phyloP scores from a whole-genome alignment of 768 basidiomycete species.

The Tephrocybe sp. region DNA sequence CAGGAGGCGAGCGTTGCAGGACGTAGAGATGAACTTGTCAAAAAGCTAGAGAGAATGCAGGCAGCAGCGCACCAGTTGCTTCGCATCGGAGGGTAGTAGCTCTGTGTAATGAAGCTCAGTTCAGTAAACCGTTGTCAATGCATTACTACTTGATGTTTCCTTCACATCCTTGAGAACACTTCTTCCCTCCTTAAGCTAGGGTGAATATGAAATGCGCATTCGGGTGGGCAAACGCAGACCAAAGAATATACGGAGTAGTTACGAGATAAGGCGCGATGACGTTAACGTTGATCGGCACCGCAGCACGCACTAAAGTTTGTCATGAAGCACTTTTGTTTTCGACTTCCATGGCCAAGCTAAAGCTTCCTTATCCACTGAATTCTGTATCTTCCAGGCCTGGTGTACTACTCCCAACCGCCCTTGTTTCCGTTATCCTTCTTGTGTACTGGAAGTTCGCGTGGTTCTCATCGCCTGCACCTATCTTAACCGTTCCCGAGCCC shows the following conservation, averaged over 20 bases:
- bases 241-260: too few species aligned
- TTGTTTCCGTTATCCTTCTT: not conserved
- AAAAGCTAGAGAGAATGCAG: constrained; percentile 14
- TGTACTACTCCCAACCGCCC: not conserved
- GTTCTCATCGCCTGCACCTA: not conserved
- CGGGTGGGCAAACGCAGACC: too few species aligned
- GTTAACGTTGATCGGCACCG: not conserved
- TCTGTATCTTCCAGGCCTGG: not conserved
- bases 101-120: too few species aligned
- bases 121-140: too few species aligned
- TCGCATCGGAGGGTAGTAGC: too few species aligned
- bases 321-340: not conserved
- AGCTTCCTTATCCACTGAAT: not conserved
- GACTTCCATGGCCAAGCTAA: not conserved
- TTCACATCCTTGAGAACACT: too few species aligned
- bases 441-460: not conserved
- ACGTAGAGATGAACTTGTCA: constrained; percentile 9
- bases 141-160: too few species aligned
- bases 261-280: too few species aligned
- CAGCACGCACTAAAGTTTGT: too few species aligned
- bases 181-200: too few species aligned
- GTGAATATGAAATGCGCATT: too few species aligned
- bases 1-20: constrained; percentile 20
- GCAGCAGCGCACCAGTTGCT: constrained; percentile 22
- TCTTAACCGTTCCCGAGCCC: not conserved